Evolutionary conservation across 2,329 filamentous ascomycete genomes (phyloP), one percentile per base, ranked within the genome.

Genomic region (Beauveria brongniartii): DNA sequence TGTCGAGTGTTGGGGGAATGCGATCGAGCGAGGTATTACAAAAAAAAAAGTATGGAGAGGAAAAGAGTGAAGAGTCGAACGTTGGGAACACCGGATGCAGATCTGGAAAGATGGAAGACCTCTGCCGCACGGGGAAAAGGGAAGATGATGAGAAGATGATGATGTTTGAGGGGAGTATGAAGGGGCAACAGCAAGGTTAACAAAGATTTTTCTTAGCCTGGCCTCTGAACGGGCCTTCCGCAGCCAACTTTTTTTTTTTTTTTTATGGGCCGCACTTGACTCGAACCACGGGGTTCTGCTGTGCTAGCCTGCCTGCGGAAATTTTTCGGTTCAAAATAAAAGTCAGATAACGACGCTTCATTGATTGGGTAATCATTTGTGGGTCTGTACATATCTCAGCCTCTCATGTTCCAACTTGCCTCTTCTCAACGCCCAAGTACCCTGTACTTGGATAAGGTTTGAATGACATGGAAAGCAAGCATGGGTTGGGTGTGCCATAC

Each of bases 201-300:
- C 56, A 59, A 63, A 60, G 54, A 63, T 66, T 68, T 67, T 68
- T 67, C 43, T 57, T 61, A 37, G 53, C 53, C 63, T 64, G 51
- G 47, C 43, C 37, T 50, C 46, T 64, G 51, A 52, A 62, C 50
- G 62, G 62, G 63, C 62, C 63, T 65, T 62, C 62, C 60, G 59
- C 30, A 34, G 40, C 22, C 55, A 50, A 55, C 62, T 63, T 65
- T 66, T 65, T 62, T 55, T 63, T 28, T 22, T 63, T 61, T 61
- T 47, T 62, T 55, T 61, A 34, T 62, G 52, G 43, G 55, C 52
- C 24, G 61, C 66, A 64, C 24, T 20, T 28, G n/a, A 46, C 41
- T 57, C 56, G 55, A 24, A 22, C 18, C 14, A 18, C 30, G 30
- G 34, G 34, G 34, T 37, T 16, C 14, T 47, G 43, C 40, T 41